phyloP scores from a whole-genome alignment of 2,329 filamentous ascomycete species.

The Scedosporium minutisporum region DNA sequence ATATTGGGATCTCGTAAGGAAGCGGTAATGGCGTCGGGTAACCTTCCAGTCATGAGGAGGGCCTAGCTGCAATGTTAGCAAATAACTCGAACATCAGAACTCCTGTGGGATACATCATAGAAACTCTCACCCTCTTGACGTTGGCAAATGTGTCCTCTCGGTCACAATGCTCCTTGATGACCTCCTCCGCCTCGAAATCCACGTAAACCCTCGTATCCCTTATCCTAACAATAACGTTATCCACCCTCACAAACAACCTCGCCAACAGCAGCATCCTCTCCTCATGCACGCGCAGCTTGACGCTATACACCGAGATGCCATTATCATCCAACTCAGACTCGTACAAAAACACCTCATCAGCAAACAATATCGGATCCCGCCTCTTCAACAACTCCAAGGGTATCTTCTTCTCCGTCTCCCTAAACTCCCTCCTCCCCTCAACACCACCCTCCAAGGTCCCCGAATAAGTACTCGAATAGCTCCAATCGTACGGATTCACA shows the following conservation, averaged over 20 bases:
- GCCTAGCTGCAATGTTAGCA: slow-evolving; percentile 24
- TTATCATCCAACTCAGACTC: slow-evolving; percentile 98
- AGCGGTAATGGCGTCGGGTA: slow-evolving; percentile 65
- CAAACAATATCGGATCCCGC: slow-evolving; percentile 90
- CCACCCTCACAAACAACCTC: slow-evolving; percentile 85
- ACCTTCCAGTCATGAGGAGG: slow-evolving; percentile 36
- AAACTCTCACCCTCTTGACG: slow-evolving; percentile 54
- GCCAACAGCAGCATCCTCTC: slow-evolving; percentile 74
- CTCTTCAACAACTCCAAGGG: slow-evolving; percentile 79
- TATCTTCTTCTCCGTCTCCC: slow-evolving; percentile 41
- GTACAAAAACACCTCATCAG: slow-evolving; percentile 91
- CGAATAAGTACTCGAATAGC: slow-evolving; percentile 80
- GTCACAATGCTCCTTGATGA: slow-evolving; percentile 84
- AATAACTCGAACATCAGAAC: not conserved
- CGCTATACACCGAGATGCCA: slow-evolving; percentile 80
- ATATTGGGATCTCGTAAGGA: slow-evolving; percentile 72
- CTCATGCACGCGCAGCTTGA: slow-evolving; percentile 90
- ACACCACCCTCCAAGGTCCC: slow-evolving; percentile 47
- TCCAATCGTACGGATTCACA: slow-evolving; percentile 97
- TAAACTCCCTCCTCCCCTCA: slow-evolving; percentile 9
- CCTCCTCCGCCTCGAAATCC: slow-evolving; percentile 69
- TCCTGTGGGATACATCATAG: not conserved
- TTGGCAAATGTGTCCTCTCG: slow-evolving; percentile 73
- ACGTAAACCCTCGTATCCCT: slow-evolving; percentile 87
- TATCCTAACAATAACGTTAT: slow-evolving; percentile 79